Conservation (phyloP, 31 red algal species). For the Endocladia muricata region DNA sequence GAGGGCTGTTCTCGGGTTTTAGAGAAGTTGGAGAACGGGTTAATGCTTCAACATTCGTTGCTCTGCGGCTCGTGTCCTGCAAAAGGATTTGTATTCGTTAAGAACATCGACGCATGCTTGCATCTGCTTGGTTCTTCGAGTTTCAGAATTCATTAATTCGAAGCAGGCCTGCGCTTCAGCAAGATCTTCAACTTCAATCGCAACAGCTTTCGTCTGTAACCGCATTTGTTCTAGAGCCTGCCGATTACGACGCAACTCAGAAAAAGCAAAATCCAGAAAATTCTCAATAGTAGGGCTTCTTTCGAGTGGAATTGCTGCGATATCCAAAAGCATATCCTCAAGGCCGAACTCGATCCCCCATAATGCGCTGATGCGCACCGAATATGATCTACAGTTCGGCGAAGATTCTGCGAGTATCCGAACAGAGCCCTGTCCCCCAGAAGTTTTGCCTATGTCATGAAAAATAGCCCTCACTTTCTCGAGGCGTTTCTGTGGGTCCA, state of each 20-base stretch:
- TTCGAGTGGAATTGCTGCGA: constrained; percentile 2
- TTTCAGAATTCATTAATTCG: background rate
- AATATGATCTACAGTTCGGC: background rate
- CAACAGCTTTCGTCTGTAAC: background rate
- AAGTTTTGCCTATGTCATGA: too few relatives aligned
- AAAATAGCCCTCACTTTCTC: background rate
- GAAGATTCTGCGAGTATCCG: too few relatives aligned
- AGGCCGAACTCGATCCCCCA: constrained; percentile 32
- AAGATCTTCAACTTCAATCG: constrained; percentile 22
- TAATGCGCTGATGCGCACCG: constrained; percentile 7
- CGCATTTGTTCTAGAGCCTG: background rate
- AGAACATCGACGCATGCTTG: constrained; percentile 13
- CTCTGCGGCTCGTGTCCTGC: too few relatives aligned
- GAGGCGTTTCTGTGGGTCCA: background rate
- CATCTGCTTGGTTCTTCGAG: background rate
- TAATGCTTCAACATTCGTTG: too few relatives aligned
- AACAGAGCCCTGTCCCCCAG: background rate
- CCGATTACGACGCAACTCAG: background rate
- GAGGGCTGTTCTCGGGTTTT: too few relatives aligned
- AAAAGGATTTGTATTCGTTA: constrained; percentile 34
- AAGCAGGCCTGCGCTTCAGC: constrained; percentile 5
- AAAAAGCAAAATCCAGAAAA: constrained; percentile 7
- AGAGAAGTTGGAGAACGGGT: too few relatives aligned
- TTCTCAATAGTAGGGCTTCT: background rate
- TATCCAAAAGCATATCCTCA: constrained; percentile 15